Percentiles rank a stretch among this genome's conserved stretches.
These are phyloP conservation scores for Sugiyamaella neomexicana DNA, from an alignment of 1,139 yeast species.

Conservation along the genomic window DNA sequence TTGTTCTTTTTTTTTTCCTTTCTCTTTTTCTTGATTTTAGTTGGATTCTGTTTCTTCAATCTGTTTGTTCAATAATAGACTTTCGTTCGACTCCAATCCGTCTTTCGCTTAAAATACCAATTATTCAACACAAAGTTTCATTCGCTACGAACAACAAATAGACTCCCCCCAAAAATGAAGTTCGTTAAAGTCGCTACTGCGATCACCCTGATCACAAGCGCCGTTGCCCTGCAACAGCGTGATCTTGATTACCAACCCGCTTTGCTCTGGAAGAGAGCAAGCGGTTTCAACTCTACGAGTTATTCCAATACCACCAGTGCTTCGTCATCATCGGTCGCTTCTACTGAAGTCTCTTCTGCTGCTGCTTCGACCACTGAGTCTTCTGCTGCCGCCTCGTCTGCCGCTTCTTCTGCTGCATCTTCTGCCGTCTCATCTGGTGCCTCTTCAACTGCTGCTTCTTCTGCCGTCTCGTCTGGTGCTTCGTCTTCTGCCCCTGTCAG, in stretches of 20 bases:
- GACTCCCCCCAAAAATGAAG: conserved; percentile 11
- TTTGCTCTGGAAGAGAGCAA: conserved; percentile 12
- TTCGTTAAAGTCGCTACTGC: conserved; percentile 13
- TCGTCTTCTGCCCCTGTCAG: conserved; percentile 1
- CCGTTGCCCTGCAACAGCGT: conserved; percentile 16
- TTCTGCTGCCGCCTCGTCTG: conserved; percentile 9
- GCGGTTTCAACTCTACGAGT: conserved; percentile 4
- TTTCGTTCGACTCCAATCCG: conserved; percentile 9
- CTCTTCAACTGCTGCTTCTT: conserved; percentile 1
- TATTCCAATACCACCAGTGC: conserved; percentile 1
- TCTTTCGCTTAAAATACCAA: conserved; percentile 9
- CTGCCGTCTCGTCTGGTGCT: conserved; percentile 9
- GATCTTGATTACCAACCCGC: conserved; percentile 8
- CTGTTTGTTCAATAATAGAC: conserved; percentile 14
- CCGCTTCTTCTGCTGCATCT: conserved; percentile 11
- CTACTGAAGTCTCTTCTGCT: conserved; percentile 10
- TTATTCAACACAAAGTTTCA: conserved; percentile 2
- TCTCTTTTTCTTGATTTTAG: neutral
- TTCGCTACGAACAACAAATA: conserved; percentile 5
- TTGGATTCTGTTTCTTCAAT: conserved; percentile 9
- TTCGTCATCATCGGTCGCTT: conserved; percentile 8
- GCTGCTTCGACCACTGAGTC: neutral
- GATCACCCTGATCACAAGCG: conserved; percentile 15
- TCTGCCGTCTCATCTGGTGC: neutral
- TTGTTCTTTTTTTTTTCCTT: neutral